Conservation (phyloP, 306 rosid genomes). For the Oemleria cerasiformis region DNA sequence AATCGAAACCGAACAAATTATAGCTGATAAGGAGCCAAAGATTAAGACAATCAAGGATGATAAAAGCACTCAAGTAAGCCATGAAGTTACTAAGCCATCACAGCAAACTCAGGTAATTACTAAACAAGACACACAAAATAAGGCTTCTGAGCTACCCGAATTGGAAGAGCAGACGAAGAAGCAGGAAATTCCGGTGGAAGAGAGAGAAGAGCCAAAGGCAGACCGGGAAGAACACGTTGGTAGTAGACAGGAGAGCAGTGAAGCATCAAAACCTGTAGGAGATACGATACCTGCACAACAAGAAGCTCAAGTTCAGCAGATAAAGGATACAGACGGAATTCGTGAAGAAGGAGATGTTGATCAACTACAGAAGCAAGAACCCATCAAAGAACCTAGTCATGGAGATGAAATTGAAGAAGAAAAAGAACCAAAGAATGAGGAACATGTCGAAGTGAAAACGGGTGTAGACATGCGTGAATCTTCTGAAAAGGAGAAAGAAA, state of each 20-base stretch:
- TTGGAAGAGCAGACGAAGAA: constrained; percentile 20
- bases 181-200: constrained; percentile 8
- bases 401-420: constrained; percentile 17
- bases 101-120: background rate
- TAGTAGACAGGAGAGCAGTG: constrained; percentile 3
- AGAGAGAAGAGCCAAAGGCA: background rate
- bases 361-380: background rate
- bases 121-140: constrained; percentile 6
- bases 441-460: background rate
- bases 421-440: constrained; percentile 13
- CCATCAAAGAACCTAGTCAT: background rate
- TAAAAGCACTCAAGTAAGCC: background rate
- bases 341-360: background rate
- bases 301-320: constrained; percentile 14
- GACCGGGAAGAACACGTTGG: background rate
- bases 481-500: constrained; percentile 12
- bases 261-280: constrained; percentile 2
- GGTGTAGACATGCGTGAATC: background rate
- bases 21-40: constrained; percentile 11
- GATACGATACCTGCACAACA: constrained; percentile 5
- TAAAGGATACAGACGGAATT: constrained; percentile 3
- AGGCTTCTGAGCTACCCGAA: constrained; percentile 12
- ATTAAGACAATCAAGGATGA: background rate
- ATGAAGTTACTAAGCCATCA: constrained; percentile 5
- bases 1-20: constrained; percentile 11